Percentiles rank a stretch among this genome's conserved stretches.
phyloP scores from a whole-genome alignment of 2,329 filamentous ascomycete genomes.

The Colletotrichum trifolii region DNA sequence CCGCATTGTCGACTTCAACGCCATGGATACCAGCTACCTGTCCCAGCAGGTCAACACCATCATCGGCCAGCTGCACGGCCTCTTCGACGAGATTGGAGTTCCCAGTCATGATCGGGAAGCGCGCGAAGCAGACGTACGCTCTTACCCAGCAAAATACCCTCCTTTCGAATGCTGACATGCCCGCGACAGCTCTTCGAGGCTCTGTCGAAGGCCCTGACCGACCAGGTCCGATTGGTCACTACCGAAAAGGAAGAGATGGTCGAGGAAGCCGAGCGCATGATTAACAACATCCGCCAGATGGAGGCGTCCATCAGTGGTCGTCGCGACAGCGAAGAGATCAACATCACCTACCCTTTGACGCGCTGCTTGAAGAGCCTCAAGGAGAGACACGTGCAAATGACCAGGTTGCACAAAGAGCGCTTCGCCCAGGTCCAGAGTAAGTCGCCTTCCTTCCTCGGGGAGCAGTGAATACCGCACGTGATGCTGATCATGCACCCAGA shows the following conservation, averaged over 20 bases:
- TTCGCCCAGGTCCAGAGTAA: slow-evolving; percentile 95
- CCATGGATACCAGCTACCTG: slow-evolving; percentile 91
- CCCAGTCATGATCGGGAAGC: slow-evolving; percentile 90
- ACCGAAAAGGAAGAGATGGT: slow-evolving; percentile 89
- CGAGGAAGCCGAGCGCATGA: slow-evolving; percentile 88
- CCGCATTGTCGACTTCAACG: slow-evolving; percentile 11
- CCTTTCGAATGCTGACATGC: slow-evolving; percentile 10
- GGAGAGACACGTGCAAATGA: slow-evolving; percentile 85
- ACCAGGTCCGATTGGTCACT: slow-evolving; percentile 86
- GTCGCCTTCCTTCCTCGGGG: slow-evolving; percentile 44
- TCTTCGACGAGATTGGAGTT: slow-evolving; percentile 99
- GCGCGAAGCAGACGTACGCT: slow-evolving; percentile 85
- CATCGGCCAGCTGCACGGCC: slow-evolving; percentile 89
- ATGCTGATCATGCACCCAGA: slow-evolving; percentile 62
- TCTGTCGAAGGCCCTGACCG: slow-evolving; percentile 90
- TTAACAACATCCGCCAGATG: slow-evolving; percentile 92
- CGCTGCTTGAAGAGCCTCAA: slow-evolving; percentile 83
- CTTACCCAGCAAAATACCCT: not conserved
- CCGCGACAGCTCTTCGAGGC: slow-evolving; percentile 83
- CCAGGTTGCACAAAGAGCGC: slow-evolving; percentile 86
- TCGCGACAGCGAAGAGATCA: slow-evolving; percentile 74
- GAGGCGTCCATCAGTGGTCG: slow-evolving; percentile 87
- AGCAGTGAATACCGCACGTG: not conserved
- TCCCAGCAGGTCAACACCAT: slow-evolving; percentile 96
- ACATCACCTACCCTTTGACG: slow-evolving; percentile 84